Evolutionary conservation across 2,329 filamentous ascomycete species (phyloP).

Genomic region (Paecilomyces dactylethromorphus): DNA sequence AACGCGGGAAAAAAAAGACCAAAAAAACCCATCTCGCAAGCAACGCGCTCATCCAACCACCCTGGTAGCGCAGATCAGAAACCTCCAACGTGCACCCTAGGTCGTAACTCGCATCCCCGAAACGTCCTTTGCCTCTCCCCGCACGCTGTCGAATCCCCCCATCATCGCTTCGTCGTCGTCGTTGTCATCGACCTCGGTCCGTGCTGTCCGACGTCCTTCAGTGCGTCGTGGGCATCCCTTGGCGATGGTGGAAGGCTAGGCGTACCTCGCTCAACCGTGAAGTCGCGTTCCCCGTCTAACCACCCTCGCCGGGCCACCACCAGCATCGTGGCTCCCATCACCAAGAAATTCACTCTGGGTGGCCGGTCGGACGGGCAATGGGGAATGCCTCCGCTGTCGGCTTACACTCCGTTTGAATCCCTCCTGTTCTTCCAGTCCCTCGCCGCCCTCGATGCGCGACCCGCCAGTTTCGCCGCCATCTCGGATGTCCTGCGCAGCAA

Average conservation of each 20-base stretch:
- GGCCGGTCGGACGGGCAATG: constrained; percentile 35
- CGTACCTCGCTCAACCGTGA: constrained; percentile 5
- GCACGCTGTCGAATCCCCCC: neutral
- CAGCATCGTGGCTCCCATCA: constrained; percentile 32
- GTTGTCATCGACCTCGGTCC: neutral
- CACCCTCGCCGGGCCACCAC: constrained; percentile 3
- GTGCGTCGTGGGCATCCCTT: neutral
- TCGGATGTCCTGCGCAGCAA: constrained; percentile 70
- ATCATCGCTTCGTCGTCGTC: no score
- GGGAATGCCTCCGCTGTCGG: constrained; percentile 55
- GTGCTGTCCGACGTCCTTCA: neutral
- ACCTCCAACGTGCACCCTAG: neutral
- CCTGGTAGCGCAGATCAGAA: neutral
- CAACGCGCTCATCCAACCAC: neutral
- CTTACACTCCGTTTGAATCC: constrained; percentile 79
- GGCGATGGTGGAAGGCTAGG: neutral
- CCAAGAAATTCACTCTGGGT: constrained; percentile 24
- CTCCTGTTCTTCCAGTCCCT: constrained; percentile 79
- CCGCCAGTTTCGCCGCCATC: constrained; percentile 62
- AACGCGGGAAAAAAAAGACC: neutral
- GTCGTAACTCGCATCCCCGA: neutral
- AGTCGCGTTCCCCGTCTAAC: constrained; percentile 1
- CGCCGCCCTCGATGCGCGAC: constrained; percentile 58
- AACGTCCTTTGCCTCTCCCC: neutral
- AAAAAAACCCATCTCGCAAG: neutral